Evolutionary conservation across 2,329 filamentous ascomycete genomes (phyloP).

Genomic region (Monosporascus sp.): DNA sequence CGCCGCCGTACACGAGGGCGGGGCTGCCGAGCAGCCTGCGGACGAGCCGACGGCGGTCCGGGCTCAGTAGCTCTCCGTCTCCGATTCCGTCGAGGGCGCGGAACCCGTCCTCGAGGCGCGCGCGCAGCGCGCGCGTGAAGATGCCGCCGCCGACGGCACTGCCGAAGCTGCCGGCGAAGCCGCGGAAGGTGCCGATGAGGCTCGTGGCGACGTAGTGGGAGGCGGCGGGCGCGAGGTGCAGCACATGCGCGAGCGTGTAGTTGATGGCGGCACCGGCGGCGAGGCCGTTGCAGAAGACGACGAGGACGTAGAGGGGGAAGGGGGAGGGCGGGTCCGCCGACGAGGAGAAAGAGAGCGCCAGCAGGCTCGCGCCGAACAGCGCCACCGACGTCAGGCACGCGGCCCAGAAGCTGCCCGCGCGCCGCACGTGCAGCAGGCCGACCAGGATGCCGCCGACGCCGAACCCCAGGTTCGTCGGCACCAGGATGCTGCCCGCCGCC

Average conservation of each 20-base stretch:
- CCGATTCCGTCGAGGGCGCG: slow-evolving; percentile 35
- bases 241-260: slow-evolving; percentile 73
- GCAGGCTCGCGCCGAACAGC: slow-evolving; percentile 56
- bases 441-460: slow-evolving; percentile 66
- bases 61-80: slow-evolving; percentile 2
- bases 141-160: slow-evolving; percentile 73
- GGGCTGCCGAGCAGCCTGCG: slow-evolving; percentile 45
- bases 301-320: slow-evolving; percentile 12
- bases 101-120: slow-evolving; percentile 53
- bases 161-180: slow-evolving; percentile 76
- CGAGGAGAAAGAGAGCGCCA: slow-evolving; percentile 49
- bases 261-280: slow-evolving; percentile 69
- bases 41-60: slow-evolving; percentile 36
- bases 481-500: slow-evolving; percentile 66
- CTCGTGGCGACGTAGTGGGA: slow-evolving; percentile 73
- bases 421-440: slow-evolving; percentile 70
- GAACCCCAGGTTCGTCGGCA: slow-evolving; percentile 79
- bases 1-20: slow-evolving; percentile 40
- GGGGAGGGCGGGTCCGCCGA: slow-evolving; percentile 40
- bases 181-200: slow-evolving; percentile 71
- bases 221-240: slow-evolving; percentile 62
- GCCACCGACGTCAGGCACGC: slow-evolving; percentile 55
- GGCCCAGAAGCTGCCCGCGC: slow-evolving; percentile 66
- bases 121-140: slow-evolving; percentile 58
- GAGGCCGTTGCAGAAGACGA: slow-evolving; percentile 66